Evolutionary conservation across 2,329 filamentous ascomycete genomes (phyloP), one percentile per base, ranked within the genome.

Genomic region (Fusarium sp.): DNA sequence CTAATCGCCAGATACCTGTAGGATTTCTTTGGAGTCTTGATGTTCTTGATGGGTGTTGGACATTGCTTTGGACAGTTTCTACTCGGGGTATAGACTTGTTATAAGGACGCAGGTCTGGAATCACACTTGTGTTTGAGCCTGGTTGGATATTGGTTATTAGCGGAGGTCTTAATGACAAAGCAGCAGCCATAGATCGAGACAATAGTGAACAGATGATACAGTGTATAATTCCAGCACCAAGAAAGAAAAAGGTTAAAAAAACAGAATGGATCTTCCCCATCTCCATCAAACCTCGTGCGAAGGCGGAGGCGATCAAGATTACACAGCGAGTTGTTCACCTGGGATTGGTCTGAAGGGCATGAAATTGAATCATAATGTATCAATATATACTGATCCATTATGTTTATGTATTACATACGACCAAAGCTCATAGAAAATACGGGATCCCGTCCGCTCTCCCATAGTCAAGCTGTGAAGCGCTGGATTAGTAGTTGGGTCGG

Each of bases 341-440:
- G 37, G 11, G n/a, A n/a, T n/a, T n/a, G n/a, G n/a, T n/a, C 12
- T 7, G 21, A 20, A 6, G 13, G 15, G 37, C 20, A 13, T 21
- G 2, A 13, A 3, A 6, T 4, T 3, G 8, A 16, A 6, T 15
- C 2, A 12, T 4, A 4, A 0, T 2, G 0, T 0, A 1, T 42
- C 3, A 0, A 21, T 41, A 42, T 21, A 23, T 16, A 50, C 11
- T 3, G 2, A 4, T 23, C 1, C 24, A 42, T n/a, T 7, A 8
- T 1, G 3, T 2, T 0, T 1, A 0, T 8, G 11, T 21, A 10
- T 9, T 16, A 42, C 33, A 52, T 42, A 42, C 24, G n/a, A 52
- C 33, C 48, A 52, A 21, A 50, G 47, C 33, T 50, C 31, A 29
- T 21, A n/a, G 43, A 31, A 46, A 29, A 43, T 43, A 43, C 23